Conservation (phyloP, 148 eudicot genomes). For the Pharnaceum exiguum region DNA sequence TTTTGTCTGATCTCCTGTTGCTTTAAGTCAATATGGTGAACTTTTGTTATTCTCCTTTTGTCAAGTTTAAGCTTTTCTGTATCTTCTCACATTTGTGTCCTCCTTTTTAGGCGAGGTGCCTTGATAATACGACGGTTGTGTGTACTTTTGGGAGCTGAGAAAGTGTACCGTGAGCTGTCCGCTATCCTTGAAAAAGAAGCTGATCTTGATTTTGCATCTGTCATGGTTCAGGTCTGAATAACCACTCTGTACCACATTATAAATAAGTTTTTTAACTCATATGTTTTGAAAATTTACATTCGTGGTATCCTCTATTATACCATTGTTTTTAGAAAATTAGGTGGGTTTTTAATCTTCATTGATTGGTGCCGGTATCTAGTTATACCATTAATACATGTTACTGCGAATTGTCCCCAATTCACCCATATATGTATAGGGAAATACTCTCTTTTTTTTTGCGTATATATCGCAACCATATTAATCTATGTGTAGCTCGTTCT, state of each 20-base stretch:
- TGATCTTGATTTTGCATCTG: slow-evolving; percentile 90
- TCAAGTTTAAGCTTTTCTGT: not conserved
- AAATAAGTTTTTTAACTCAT: not conserved
- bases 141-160: slow-evolving; percentile 83
- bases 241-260: not conserved
- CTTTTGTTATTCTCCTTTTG: not conserved
- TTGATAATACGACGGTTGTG: slow-evolving; percentile 86
- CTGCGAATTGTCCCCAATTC: too few relatives aligned
- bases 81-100: too few relatives aligned
- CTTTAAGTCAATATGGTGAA: not conserved
- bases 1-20: not conserved
- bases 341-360: too few relatives aligned
- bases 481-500: too few relatives aligned
- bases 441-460: too few relatives aligned
- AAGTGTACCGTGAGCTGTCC: slow-evolving; percentile 86
- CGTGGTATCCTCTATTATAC: too few relatives aligned
- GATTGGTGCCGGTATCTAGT: too few relatives aligned
- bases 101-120: slow-evolving; percentile 99
- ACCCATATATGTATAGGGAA: too few relatives aligned
- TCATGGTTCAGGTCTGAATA: slow-evolving; percentile 88
- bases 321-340: too few relatives aligned
- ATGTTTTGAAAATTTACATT: too few relatives aligned
- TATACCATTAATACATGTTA: too few relatives aligned
- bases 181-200: slow-evolving; percentile 69
- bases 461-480: too few relatives aligned